Conservation (phyloP, 495 filamentous ascomycete species). For the Hyaloscypha hepaticicola region DNA sequence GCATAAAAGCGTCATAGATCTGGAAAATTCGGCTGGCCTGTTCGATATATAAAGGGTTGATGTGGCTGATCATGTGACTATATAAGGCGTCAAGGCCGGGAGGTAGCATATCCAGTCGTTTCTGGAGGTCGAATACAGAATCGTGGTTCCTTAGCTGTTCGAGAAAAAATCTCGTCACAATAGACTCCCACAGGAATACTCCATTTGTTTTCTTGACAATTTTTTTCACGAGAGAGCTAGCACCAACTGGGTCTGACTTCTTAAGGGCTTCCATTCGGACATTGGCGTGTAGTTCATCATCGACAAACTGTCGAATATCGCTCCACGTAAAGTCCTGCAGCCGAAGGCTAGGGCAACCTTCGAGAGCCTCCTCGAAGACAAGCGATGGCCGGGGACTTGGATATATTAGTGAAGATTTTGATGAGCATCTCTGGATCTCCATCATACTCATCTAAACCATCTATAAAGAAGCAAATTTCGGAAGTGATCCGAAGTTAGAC, state of each 20-base stretch:
- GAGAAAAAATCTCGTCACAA: neutral
- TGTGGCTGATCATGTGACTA: constrained; percentile 4
- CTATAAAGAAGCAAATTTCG: constrained; percentile 34
- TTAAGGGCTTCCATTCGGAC: neutral
- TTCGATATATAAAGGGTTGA: neutral
- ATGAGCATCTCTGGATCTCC: constrained; percentile 29
- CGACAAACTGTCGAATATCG: constrained; percentile 12
- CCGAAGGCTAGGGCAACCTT: neutral
- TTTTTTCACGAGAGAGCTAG: neutral
- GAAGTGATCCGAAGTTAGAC: neutral
- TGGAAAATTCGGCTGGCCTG: constrained; percentile 14
- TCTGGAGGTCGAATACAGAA: constrained; percentile 1
- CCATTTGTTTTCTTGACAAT: constrained; percentile 13
- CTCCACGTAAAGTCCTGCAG: constrained; percentile 11
- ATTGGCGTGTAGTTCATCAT: neutral
- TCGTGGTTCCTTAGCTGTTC: neutral
- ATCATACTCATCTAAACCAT: constrained; percentile 39
- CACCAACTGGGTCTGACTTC: neutral
- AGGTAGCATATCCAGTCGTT: constrained; percentile 8
- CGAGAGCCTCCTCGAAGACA: constrained; percentile 28
- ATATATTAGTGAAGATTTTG: constrained; percentile 20
- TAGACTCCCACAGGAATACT: constrained; percentile 12
- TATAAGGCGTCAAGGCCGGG: constrained; percentile 14
- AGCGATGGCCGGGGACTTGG: constrained; percentile 24
- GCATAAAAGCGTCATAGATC: constrained; percentile 2